These are phyloP conservation scores for Phlyctochytrium bullatum DNA, from an alignment of 192 early-diverging fungal genomes.

Conservation along the genomic window DNA sequence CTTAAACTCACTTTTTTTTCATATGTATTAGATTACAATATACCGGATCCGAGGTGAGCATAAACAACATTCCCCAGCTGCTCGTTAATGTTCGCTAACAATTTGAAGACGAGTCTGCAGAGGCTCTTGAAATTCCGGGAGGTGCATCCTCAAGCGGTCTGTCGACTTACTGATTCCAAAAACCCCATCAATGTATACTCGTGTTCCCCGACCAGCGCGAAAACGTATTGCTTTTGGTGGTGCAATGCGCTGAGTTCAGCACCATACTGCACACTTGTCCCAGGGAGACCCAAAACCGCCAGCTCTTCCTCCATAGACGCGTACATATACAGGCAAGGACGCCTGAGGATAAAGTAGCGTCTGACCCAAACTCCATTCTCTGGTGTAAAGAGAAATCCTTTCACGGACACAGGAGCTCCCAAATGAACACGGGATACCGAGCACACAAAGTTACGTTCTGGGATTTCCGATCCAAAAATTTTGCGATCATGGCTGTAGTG, in stretches of 20 bases:
- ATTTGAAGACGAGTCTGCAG: not conserved
- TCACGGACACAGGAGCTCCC: constrained; percentile 9
- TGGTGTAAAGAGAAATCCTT: constrained; percentile 19
- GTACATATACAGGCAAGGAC: constrained; percentile 82
- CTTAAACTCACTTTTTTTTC: not conserved
- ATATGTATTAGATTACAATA: constrained; percentile 34
- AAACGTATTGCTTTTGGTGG: constrained; percentile 59
- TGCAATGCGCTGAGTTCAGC: constrained; percentile 38
- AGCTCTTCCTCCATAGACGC: constrained; percentile 62
- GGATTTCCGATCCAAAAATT: too few species aligned
- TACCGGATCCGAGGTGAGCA: constrained; percentile 39
- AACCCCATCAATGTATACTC: too few species aligned
- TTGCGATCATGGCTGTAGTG: too few species aligned
- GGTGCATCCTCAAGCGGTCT: constrained; percentile 42
- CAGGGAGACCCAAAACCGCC: constrained; percentile 73
- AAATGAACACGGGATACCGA: too few species aligned
- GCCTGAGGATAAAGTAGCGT: constrained; percentile 75
- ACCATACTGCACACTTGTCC: constrained; percentile 61
- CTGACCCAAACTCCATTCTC: constrained; percentile 68
- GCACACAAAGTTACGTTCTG: too few species aligned
- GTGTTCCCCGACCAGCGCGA: constrained; percentile 68
- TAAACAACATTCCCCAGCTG: constrained; percentile 23
- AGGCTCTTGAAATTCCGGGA: constrained; percentile 35
- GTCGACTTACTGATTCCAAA: too few species aligned
- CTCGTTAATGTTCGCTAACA: not conserved